phyloP scores from a whole-genome alignment of 805 yeast species.

The Citeromyces nyonsensis region DNA sequence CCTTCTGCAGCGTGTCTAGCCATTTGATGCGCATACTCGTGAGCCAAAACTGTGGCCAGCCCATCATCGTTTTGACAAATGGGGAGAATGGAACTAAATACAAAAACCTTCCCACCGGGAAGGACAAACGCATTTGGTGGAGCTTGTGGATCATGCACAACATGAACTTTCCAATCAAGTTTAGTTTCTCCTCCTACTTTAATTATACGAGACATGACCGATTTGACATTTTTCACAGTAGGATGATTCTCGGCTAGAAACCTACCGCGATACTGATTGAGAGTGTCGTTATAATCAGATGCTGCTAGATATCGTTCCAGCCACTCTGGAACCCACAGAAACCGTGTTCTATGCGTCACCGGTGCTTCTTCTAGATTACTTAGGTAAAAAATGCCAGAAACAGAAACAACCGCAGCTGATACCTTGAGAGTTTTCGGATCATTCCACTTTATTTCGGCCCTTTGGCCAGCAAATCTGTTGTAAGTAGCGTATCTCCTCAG shows the following conservation, averaged over 20 bases:
- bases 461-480: not conserved
- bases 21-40: constrained; percentile 87
- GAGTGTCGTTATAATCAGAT: constrained; percentile 42
- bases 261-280: constrained; percentile 31
- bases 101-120: constrained; percentile 93
- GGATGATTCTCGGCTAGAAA: constrained; percentile 57
- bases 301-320: constrained; percentile 51
- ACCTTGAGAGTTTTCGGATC: constrained; percentile 6
- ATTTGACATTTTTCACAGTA: constrained; percentile 32
- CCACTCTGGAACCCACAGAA: constrained; percentile 57
- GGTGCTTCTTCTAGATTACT: constrained; percentile 69
- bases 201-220: constrained; percentile 51
- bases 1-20: constrained; percentile 87
- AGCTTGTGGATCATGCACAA: constrained; percentile 56
- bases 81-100: constrained; percentile 63
- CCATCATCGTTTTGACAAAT: constrained; percentile 79
- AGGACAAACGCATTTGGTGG: constrained; percentile 96
- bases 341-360: constrained; percentile 53
- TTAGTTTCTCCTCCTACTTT: constrained; percentile 13
- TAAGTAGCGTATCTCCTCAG: constrained; percentile 1
- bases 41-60: constrained; percentile 86
- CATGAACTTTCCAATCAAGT: constrained; percentile 65
- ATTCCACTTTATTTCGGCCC: not conserved
- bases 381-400: constrained; percentile 20
- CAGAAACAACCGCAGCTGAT: constrained; percentile 16